phyloP scores from a whole-genome alignment of 768 basidiomycete species.

The Collybiopsis confluens region DNA sequence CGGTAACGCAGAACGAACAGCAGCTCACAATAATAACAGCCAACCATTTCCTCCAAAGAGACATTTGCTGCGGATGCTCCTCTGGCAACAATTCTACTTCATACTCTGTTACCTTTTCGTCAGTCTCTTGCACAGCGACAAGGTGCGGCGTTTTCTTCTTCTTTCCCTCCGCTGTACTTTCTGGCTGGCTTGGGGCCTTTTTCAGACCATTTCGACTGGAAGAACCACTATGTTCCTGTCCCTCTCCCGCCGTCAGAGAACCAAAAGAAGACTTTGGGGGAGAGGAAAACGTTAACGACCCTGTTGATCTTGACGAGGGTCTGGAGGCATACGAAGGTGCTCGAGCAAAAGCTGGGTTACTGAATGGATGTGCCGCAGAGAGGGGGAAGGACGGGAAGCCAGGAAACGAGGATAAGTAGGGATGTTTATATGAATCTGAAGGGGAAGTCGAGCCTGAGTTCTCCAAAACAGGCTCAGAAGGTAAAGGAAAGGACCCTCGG shows the following conservation, averaged over 20 bases:
- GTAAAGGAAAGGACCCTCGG: no score
- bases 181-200: no score
- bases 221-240: no score
- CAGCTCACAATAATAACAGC: constrained; percentile 42
- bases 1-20: constrained; percentile 47
- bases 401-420: not conserved
- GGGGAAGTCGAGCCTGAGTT: no score
- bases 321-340: not conserved
- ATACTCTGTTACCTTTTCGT: not conserved
- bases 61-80: constrained; percentile 35
- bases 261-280: no score
- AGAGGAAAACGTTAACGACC: not conserved
- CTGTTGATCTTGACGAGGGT: not conserved
- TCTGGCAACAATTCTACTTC: not conserved
- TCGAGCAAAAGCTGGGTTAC: not conserved
- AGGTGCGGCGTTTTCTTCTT: not conserved
- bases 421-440: no score
- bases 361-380: not conserved
- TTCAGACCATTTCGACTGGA: not conserved
- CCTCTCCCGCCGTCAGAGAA: no score
- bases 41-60: constrained; percentile 51
- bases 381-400: not conserved
- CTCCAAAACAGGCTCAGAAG: no score
- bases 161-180: not conserved
- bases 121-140: not conserved